Percentiles rank a stretch among this genome's conserved stretches.
Evolutionary conservation across 106 monocot species (phyloP).

Genomic region (Hemerocallis citrina): DNA sequence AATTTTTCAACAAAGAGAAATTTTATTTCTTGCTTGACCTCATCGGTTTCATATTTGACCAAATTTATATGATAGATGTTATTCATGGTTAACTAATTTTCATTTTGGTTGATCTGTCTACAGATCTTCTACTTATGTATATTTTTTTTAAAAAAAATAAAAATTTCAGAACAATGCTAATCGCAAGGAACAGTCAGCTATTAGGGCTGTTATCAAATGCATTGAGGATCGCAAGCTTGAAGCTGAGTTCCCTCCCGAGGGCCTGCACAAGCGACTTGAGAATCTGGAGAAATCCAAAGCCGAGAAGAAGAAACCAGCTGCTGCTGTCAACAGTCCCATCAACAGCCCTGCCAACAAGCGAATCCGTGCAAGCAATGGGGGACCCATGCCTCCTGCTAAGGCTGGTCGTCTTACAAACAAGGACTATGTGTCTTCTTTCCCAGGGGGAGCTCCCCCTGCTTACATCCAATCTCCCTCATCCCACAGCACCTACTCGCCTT

Average conservation of each 20-base stretch:
- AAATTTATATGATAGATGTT: not conserved
- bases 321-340: slow-evolving; percentile 4
- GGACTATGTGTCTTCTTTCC: slow-evolving; percentile 69
- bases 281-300: slow-evolving; percentile 48
- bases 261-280: slow-evolving; percentile 66
- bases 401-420: slow-evolving; percentile 76
- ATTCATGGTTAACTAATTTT: not conserved
- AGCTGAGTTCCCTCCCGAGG: slow-evolving; percentile 55
- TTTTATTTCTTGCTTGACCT: not conserved
- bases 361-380: slow-evolving; percentile 54
- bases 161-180: slow-evolving; percentile 42
- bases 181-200: slow-evolving; percentile 64
- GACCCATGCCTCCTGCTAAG: slow-evolving; percentile 91
- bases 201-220: slow-evolving; percentile 80
- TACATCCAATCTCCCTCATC: slow-evolving; percentile 51
- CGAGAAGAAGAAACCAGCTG: slow-evolving; percentile 56
- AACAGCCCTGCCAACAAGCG: slow-evolving; percentile 67
- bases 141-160: too few relatives aligned
- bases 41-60: not conserved
- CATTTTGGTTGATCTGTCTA: not conserved
- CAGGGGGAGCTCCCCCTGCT: slow-evolving; percentile 41
- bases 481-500: too few relatives aligned
- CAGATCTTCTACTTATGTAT: not conserved
- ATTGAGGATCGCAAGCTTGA: slow-evolving; percentile 89
- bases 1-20: not conserved